Conservation (phyloP, 2,329 filamentous ascomycete species). For the Lachnellula cervina region DNA sequence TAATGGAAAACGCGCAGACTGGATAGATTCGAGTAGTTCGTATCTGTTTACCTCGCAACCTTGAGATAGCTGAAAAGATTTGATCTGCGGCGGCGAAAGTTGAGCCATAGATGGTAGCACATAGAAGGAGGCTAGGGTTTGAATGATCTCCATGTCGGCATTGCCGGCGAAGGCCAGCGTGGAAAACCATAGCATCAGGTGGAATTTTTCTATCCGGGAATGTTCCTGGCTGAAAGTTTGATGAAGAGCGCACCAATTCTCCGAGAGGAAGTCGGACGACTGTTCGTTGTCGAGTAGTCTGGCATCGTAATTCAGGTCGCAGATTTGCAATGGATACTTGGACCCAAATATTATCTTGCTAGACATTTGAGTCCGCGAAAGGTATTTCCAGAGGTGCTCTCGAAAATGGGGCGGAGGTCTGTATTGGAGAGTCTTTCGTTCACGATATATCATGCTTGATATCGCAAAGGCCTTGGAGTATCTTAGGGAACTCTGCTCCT, state of each 20-base stretch:
- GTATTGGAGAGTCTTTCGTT: background rate
- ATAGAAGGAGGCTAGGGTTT: conserved; percentile 25
- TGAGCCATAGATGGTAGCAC: conserved; percentile 11
- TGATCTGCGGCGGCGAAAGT: background rate
- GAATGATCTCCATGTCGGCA: conserved; percentile 18
- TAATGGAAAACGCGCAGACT: background rate
- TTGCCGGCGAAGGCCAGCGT: conserved; percentile 20
- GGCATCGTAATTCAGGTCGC: background rate
- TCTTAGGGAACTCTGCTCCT: background rate
- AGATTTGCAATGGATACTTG: background rate
- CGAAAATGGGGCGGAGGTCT: background rate
- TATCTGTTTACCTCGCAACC: background rate
- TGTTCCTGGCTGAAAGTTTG: conserved; percentile 8
- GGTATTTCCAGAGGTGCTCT: background rate
- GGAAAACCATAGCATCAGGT: conserved; percentile 27
- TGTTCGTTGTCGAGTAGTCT: background rate
- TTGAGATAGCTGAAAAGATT: conserved; percentile 8
- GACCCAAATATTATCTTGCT: background rate
- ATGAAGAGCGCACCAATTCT: conserved; percentile 20
- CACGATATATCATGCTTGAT: conserved; percentile 1
- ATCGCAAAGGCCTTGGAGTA: conserved; percentile 4
- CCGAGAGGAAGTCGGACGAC: conserved; percentile 5
- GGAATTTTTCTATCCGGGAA: conserved; percentile 16
- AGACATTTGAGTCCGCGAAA: background rate
- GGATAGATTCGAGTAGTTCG: background rate